Conservation (phyloP, 2,329 filamentous ascomycete genomes). For the Exophiala calicioides region DNA sequence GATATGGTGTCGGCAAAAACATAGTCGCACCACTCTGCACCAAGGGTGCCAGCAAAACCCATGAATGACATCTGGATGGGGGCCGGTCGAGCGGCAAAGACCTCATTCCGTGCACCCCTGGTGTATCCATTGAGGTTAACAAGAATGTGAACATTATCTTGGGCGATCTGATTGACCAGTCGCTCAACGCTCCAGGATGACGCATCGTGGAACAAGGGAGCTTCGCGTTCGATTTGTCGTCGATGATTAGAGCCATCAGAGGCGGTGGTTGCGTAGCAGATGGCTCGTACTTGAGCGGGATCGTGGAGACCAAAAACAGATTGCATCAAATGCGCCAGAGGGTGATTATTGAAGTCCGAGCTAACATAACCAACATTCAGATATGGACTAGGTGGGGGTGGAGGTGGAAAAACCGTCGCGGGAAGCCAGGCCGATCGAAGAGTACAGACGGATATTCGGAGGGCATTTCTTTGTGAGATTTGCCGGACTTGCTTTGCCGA, state of each 20-base stretch:
- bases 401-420: constrained; percentile 76
- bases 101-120: constrained; percentile 91
- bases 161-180: constrained; percentile 80
- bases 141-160: constrained; percentile 88
- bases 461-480: constrained; percentile 92
- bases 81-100: constrained; percentile 90
- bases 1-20: constrained; percentile 87
- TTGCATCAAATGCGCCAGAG: constrained; percentile 95
- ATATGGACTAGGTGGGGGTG: constrained; percentile 74
- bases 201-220: constrained; percentile 86
- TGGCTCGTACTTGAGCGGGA: constrained; percentile 70
- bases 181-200: constrained; percentile 83
- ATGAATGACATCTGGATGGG: constrained; percentile 99
- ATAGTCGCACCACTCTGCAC: constrained; percentile 98
- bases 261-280: constrained; percentile 92
- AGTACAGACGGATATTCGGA: constrained; percentile 89
- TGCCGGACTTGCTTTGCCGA: constrained; percentile 87
- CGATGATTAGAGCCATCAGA: constrained; percentile 89
- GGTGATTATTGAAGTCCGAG: constrained; percentile 98
- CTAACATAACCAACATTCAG: constrained; percentile 96
- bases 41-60: constrained; percentile 94
- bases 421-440: constrained; percentile 86
- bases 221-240: constrained; percentile 87
- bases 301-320: constrained; percentile 95
- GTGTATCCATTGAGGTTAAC: constrained; percentile 99